phyloP scores from a whole-genome alignment of 139 green algal species.

The Desmodesmus armatus region DNA sequence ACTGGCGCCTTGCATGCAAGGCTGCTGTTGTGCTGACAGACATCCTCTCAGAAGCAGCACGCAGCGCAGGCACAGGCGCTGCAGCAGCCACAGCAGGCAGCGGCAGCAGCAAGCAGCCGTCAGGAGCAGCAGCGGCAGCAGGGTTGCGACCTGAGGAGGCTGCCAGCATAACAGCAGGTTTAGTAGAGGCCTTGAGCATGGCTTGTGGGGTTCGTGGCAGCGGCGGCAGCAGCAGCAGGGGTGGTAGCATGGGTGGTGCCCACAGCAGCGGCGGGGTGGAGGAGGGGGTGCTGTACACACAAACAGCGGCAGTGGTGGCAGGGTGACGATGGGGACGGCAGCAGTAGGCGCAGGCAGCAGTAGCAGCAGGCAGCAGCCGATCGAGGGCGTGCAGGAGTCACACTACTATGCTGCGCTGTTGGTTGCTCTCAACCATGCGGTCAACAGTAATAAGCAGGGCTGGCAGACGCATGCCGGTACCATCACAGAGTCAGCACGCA shows the following conservation, averaged over 20 bases:
- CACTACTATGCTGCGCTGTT: conserved; percentile 49
- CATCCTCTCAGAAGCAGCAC: background rate
- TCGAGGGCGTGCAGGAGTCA: conserved; percentile 47
- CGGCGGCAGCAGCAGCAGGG: conserved; percentile 4
- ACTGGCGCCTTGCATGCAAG: background rate
- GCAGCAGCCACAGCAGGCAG: no score
- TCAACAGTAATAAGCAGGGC: conserved; percentile 30
- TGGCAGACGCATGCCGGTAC: conserved; percentile 42
- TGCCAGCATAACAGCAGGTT: background rate
- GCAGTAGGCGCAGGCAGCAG: no score
- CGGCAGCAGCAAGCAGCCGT: no score
- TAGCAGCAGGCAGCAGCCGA: background rate
- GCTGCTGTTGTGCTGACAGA: background rate
- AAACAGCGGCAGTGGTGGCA: no score
- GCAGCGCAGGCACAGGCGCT: background rate
- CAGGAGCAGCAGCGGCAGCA: no score
- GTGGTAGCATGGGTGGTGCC: background rate
- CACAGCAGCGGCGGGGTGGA: background rate
- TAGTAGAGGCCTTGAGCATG: conserved; percentile 17
- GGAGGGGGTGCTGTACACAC: no score
- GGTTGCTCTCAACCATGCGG: conserved; percentile 20
- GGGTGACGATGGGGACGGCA: no score
- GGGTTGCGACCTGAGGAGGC: background rate
- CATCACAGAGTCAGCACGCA: conserved; percentile 52
- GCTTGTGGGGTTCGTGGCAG: background rate